Conservation (phyloP, 495 filamentous ascomycete genomes). For the Thermochaetoides thermophila region DNA sequence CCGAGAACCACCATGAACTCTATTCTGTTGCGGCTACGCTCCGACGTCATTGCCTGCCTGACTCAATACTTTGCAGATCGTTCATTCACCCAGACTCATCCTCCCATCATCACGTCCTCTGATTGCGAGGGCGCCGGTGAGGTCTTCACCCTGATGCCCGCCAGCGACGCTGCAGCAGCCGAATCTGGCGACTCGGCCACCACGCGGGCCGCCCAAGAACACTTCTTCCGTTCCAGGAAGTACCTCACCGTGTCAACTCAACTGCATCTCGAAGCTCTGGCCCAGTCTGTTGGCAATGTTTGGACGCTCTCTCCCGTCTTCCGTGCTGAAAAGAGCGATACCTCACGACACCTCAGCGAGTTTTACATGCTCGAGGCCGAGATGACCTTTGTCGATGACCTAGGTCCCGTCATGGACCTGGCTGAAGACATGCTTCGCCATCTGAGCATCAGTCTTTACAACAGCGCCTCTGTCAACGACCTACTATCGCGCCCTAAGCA, state of each 20-base stretch:
- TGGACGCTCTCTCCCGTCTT: conserved; percentile 93
- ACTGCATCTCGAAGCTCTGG: conserved; percentile 84
- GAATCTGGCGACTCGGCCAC: conserved; percentile 1
- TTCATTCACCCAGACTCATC: conserved; percentile 74
- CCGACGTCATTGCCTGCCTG: conserved; percentile 56
- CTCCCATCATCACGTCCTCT: conserved; percentile 89
- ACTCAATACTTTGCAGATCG: conserved; percentile 54
- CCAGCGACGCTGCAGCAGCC: conserved; percentile 15
- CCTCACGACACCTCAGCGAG: conserved; percentile 84
- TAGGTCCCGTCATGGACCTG: conserved; percentile 57
- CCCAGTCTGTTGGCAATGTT: conserved; percentile 74
- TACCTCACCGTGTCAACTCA: conserved; percentile 94
- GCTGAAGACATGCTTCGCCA: conserved; percentile 63
- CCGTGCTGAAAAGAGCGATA: conserved; percentile 87
- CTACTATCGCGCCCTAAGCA: conserved; percentile 21
- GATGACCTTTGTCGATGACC: conserved; percentile 55
- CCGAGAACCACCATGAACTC: conserved; percentile 70
- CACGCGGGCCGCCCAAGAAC: conserved; percentile 14
- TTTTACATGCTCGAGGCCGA: conserved; percentile 99
- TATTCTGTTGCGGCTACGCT: conserved; percentile 68
- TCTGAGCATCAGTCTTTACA: conserved; percentile 39
- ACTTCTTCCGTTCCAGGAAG: conserved; percentile 78
- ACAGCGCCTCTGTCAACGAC: conserved; percentile 46
- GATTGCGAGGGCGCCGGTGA: conserved; percentile 96
- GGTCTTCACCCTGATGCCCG: conserved; percentile 59